These are phyloP conservation scores for Populus hybrid DNA, from an alignment of 441 rosid genomes.

Conservation along the genomic window DNA sequence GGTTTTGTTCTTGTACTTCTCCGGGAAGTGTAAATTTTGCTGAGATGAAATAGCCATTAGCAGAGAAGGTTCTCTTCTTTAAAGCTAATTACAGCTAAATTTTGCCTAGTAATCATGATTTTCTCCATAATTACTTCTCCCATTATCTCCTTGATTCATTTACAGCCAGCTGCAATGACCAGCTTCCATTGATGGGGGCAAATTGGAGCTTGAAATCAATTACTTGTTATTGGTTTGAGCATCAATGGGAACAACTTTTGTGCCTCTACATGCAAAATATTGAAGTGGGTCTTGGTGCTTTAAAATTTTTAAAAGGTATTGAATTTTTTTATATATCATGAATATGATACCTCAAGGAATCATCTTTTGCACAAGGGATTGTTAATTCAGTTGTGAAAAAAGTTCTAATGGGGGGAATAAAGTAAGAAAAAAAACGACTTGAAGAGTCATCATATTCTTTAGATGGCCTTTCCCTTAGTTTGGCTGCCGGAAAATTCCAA, in stretches of 20 bases:
- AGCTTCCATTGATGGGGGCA: not conserved
- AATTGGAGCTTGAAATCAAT: not conserved
- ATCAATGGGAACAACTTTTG: too few relatives aligned
- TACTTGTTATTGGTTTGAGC: too few relatives aligned
- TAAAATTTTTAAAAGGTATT: not conserved
- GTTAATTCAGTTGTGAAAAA: not conserved
- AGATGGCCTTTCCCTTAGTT: not conserved
- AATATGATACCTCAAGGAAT: constrained; percentile 8
- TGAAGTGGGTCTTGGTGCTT: not conserved
- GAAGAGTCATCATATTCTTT: constrained; percentile 2
- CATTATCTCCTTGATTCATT: not conserved
- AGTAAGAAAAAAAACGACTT: constrained; percentile 9
- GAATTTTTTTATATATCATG: not conserved
- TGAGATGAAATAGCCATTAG: constrained; percentile 18
- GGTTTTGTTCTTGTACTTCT: constrained; percentile 4
- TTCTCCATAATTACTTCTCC: not conserved
- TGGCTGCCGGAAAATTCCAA: not conserved
- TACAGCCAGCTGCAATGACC: not conserved
- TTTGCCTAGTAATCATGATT: not conserved
- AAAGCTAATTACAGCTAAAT: constrained; percentile 9
- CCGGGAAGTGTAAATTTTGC: constrained; percentile 34
- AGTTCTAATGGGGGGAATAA: constrained; percentile 24
- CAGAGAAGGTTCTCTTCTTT: not conserved
- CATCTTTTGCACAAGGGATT: not conserved
- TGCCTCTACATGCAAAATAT: too few relatives aligned